Conservation (phyloP, 2,329 filamentous ascomycete genomes). For the Sordariomycetes sp. region DNA sequence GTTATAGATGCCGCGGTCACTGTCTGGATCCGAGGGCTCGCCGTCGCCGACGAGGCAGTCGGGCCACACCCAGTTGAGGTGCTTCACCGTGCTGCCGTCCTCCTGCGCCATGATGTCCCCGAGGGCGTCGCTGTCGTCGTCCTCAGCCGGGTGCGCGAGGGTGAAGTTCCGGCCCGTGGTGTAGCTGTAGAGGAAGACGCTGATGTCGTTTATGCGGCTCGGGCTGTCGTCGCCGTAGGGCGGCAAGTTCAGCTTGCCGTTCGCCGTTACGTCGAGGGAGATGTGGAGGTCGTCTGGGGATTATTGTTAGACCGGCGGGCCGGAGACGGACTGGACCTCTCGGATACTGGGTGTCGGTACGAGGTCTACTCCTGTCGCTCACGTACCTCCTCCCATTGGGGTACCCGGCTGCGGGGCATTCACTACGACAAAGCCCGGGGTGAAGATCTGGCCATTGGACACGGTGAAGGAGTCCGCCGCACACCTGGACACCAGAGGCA, state of each 20-base stretch:
- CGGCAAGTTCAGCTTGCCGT: constrained; percentile 49
- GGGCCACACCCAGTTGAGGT: constrained; percentile 61
- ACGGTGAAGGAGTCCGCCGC: constrained; percentile 37
- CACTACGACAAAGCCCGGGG: constrained; percentile 53
- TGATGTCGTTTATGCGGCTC: constrained; percentile 49
- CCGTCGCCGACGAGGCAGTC: constrained; percentile 52
- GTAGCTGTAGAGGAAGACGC: constrained; percentile 54
- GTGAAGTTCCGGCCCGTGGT: constrained; percentile 53
- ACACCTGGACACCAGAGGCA: constrained; percentile 13
- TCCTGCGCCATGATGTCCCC: constrained; percentile 53
- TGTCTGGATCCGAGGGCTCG: constrained; percentile 25
- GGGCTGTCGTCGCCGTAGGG: constrained; percentile 37
- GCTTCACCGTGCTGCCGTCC: constrained; percentile 55
- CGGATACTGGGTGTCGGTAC: neutral
- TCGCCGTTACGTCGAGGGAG: constrained; percentile 52
- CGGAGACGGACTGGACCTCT: neutral
- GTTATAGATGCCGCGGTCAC: constrained; percentile 50
- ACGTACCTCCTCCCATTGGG: constrained; percentile 47
- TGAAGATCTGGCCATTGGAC: constrained; percentile 54
- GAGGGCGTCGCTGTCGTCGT: constrained; percentile 34
- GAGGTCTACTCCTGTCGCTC: neutral
- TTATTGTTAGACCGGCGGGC: constrained; percentile 11
- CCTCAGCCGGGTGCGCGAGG: constrained; percentile 48
- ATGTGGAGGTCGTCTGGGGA: constrained; percentile 43
- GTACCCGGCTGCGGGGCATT: constrained; percentile 53